Evolutionary conservation across 1,284 basidiomycete genomes (phyloP).

Genomic region (Golubevia sp.): DNA sequence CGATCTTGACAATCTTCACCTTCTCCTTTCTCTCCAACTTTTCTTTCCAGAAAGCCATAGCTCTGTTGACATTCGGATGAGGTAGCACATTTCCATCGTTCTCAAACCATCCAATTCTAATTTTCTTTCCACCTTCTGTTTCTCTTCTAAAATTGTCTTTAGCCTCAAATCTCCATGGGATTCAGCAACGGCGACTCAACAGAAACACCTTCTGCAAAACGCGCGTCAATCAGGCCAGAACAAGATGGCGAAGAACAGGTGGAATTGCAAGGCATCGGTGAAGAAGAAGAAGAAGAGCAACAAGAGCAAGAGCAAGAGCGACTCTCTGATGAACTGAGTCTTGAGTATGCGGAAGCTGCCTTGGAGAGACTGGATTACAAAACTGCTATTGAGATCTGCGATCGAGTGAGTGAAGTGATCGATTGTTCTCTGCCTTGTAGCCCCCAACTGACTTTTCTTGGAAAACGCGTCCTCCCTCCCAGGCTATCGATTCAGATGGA

Average conservation of each 20-base stretch:
- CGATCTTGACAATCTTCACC: constrained; percentile 15
- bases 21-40: constrained; percentile 7
- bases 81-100: constrained; percentile 23
- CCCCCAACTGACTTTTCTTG: too few species aligned
- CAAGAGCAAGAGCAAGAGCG: too few species aligned
- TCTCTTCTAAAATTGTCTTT: too few species aligned
- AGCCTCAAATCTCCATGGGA: too few species aligned
- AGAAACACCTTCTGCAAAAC: constrained; percentile 1
- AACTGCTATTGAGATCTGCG: not conserved
- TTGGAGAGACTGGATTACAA: not conserved
- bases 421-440: too few species aligned
- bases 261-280: constrained; percentile 13
- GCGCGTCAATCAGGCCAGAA: constrained; percentile 5
- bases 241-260: constrained; percentile 12
- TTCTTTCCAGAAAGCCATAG: constrained; percentile 16
- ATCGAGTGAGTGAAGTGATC: too few species aligned
- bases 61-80: constrained; percentile 15
- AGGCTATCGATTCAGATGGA: too few species aligned
- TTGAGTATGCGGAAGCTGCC: not conserved
- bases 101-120: constrained; percentile 22
- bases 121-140: constrained; percentile 3
- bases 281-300: constrained; percentile 14
- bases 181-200: too few species aligned
- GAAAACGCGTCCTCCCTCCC: too few species aligned
- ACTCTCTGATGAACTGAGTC: too few species aligned